Evolutionary conservation across 177 flowering plant species (phyloP).

Genomic region (Vitis hybrid): DNA sequence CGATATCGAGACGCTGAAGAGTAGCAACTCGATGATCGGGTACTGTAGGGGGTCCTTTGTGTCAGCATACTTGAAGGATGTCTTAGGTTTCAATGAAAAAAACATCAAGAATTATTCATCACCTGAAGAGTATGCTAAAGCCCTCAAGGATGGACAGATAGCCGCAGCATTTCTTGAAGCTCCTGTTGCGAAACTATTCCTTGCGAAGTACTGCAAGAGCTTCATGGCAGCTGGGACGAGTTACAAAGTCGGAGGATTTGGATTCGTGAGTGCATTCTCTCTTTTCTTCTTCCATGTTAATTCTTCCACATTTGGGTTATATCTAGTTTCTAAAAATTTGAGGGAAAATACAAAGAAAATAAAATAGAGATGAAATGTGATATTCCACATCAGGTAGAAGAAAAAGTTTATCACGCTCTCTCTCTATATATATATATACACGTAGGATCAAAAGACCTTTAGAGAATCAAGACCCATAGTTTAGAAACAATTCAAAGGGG

Average conservation of each 20-base stretch:
- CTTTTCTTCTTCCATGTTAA: too few species aligned
- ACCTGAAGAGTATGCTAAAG: constrained; percentile 16
- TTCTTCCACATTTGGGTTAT: too few species aligned
- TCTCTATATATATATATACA: too few species aligned
- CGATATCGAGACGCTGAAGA: constrained; percentile 19
- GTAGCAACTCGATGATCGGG: constrained; percentile 24
- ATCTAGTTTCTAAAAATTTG: too few species aligned
- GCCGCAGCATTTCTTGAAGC: constrained; percentile 36
- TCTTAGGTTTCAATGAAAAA: constrained; percentile 11
- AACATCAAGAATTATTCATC: constrained; percentile 13
- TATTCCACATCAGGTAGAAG: too few species aligned
- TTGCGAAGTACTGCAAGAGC: constrained; percentile 28
- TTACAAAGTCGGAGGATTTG: constrained; percentile 39
- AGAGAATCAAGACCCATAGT: too few species aligned
- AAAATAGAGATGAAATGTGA: too few species aligned
- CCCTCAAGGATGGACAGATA: constrained; percentile 19
- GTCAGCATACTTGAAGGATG: constrained; percentile 15
- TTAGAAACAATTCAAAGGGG: too few species aligned
- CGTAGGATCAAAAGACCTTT: too few species aligned
- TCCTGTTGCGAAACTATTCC: constrained; percentile 25
- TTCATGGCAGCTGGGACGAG: constrained; percentile 24
- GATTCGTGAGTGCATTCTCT: constrained; percentile 25
- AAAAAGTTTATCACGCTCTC: too few species aligned
- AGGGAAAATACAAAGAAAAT: too few species aligned
- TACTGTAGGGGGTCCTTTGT: constrained; percentile 13